phyloP scores from a whole-genome alignment of 768 basidiomycete species.

The Rhizopogon salebrosus region DNA sequence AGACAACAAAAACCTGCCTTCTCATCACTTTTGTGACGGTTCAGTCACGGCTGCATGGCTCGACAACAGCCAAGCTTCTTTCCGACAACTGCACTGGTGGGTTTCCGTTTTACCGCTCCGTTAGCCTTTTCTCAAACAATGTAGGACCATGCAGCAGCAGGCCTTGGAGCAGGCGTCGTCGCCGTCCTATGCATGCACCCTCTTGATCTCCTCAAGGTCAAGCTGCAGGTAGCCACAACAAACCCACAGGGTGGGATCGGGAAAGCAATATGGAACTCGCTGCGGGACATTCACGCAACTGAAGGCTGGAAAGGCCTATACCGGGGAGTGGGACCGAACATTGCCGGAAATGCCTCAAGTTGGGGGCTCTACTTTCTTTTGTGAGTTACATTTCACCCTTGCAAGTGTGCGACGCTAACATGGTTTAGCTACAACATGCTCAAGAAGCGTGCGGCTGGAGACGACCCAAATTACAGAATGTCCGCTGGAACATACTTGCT shows the following conservation, averaged over 20 bases:
- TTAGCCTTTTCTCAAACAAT: neutral
- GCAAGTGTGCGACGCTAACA: constrained; percentile 4
- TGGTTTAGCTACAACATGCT: constrained; percentile 81
- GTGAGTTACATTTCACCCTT: constrained; percentile 46
- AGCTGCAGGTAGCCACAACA: constrained; percentile 82
- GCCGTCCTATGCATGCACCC: constrained; percentile 97
- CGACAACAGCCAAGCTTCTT: constrained; percentile 37
- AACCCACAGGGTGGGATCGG: constrained; percentile 57
- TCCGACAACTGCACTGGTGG: constrained; percentile 31
- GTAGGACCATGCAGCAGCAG: constrained; percentile 93
- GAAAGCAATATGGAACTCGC: constrained; percentile 68
- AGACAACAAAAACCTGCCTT: too few relatives aligned
- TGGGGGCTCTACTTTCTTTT: constrained; percentile 99
- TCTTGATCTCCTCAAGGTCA: constrained; percentile 91
- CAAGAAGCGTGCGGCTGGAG: constrained; percentile 71
- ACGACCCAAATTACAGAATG: constrained; percentile 60
- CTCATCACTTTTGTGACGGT: neutral
- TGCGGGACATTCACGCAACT: constrained; percentile 65
- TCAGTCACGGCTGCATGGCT: constrained; percentile 18
- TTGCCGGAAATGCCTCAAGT: constrained; percentile 91
- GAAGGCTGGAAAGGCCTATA: constrained; percentile 87
- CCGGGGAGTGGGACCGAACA: constrained; percentile 83
- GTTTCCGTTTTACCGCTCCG: neutral
- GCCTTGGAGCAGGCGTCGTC: constrained; percentile 87
- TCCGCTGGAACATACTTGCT: constrained; percentile 78